A percentile compares a stretch with the other conserved stretches of the same genome.
Conservation (phyloP, 345 rosid species). For the Cardamine resedifolia region DNA sequence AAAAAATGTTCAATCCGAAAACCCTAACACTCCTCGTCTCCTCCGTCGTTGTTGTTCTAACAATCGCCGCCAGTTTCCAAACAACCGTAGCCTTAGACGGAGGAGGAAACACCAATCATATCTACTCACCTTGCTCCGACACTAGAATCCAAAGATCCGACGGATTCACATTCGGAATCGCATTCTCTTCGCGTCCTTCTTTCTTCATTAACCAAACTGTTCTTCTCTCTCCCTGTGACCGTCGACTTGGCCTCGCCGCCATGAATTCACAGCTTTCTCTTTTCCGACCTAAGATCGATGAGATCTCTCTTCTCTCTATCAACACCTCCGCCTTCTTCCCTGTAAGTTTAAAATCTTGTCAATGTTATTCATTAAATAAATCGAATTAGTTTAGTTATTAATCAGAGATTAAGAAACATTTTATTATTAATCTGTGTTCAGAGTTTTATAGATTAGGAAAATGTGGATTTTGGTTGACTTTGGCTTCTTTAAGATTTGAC, state of each 20-base stretch:
- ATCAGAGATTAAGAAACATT: not conserved
- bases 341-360: slow-evolving; percentile 28
- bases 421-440: not conserved
- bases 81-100: not conserved
- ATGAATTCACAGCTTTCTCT: slow-evolving; percentile 62
- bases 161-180: slow-evolving; percentile 78
- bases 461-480: slow-evolving; percentile 14
- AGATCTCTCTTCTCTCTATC: slow-evolving; percentile 93
- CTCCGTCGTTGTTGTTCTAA: not conserved
- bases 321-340: slow-evolving; percentile 66
- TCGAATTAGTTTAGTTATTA: not conserved
- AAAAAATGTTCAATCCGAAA: slow-evolving; percentile 18
- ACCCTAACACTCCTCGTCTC: slow-evolving; percentile 30
- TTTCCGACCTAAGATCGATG: slow-evolving; percentile 84
- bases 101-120: slow-evolving; percentile 42
- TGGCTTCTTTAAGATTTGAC: not conserved
- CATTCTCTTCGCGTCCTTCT: slow-evolving; percentile 57
- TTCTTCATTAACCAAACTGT: slow-evolving; percentile 48
- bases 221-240: slow-evolving; percentile 82
- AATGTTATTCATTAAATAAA: not conserved
- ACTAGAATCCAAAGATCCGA: slow-evolving; percentile 70
- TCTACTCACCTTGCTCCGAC: slow-evolving; percentile 68
- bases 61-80: not conserved
- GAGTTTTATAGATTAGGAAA: not conserved
- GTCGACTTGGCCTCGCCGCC: slow-evolving; percentile 58